Conservation (phyloP, 2,329 filamentous ascomycete genomes). For the Ascochyta fabae region DNA sequence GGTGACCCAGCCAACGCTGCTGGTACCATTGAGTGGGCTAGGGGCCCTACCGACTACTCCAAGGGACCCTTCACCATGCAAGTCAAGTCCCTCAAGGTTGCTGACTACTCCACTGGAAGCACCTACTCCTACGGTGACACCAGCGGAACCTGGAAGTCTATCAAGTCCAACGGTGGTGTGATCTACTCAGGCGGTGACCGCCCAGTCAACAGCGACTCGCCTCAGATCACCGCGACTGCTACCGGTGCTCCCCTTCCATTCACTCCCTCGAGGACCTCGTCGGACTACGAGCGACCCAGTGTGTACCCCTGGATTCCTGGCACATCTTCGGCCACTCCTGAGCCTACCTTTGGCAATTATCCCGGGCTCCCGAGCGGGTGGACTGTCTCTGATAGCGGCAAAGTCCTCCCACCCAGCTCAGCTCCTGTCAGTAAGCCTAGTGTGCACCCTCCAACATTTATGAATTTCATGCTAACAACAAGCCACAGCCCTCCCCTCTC, state of each 20-base stretch:
- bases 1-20: slow-evolving; percentile 79
- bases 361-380: slow-evolving; percentile 77
- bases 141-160: slow-evolving; percentile 80
- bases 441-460: slow-evolving; percentile 17
- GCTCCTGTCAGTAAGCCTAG: slow-evolving; percentile 68
- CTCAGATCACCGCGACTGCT: slow-evolving; percentile 68
- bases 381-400: slow-evolving; percentile 79
- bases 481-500: slow-evolving; percentile 57
- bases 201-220: slow-evolving; percentile 63
- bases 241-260: slow-evolving; percentile 72
- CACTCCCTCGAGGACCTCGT: slow-evolving; percentile 63
- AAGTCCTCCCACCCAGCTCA: slow-evolving; percentile 76
- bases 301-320: slow-evolving; percentile 68
- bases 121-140: slow-evolving; percentile 82
- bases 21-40: slow-evolving; percentile 90
- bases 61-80: slow-evolving; percentile 86
- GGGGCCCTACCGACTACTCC: slow-evolving; percentile 82
- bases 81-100: slow-evolving; percentile 76
- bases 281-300: slow-evolving; percentile 53
- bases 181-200: slow-evolving; percentile 67
- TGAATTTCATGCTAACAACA: slow-evolving; percentile 24
- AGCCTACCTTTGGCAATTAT: slow-evolving; percentile 55
- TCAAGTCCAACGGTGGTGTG: slow-evolving; percentile 77
- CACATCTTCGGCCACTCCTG: slow-evolving; percentile 58
- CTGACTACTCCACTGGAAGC: slow-evolving; percentile 91